These are phyloP conservation scores for Protea cynaroides DNA, from an alignment of 164 flowering plant species.

Conservation along the genomic window DNA sequence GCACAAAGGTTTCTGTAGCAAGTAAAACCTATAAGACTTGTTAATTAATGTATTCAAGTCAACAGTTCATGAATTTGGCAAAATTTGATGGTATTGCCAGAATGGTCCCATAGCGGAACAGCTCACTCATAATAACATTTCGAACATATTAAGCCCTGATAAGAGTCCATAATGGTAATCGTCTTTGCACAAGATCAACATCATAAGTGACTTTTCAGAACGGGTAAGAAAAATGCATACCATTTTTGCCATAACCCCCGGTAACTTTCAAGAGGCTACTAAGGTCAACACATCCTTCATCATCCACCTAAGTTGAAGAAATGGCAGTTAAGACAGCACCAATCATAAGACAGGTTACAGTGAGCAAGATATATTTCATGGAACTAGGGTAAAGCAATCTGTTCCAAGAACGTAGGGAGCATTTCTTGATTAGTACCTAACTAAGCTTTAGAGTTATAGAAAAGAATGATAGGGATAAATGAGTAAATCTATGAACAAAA, in stretches of 20 bases:
- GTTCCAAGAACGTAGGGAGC: too few species aligned
- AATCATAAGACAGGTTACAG: background rate
- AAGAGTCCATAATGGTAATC: background rate
- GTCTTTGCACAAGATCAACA: background rate
- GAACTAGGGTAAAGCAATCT: background rate
- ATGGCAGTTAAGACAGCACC: background rate
- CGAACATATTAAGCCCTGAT: background rate
- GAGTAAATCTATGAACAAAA: too few species aligned
- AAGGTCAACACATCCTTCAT: constrained; percentile 50
- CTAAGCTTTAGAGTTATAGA: too few species aligned
- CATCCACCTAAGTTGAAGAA: constrained; percentile 40
- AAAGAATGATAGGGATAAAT: too few species aligned
- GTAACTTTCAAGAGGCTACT: constrained; percentile 53
- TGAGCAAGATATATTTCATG: background rate
- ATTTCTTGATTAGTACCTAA: too few species aligned
- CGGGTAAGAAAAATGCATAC: constrained; percentile 23
- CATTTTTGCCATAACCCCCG: constrained; percentile 42
- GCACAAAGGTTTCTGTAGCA: too few species aligned
- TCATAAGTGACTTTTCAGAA: background rate
- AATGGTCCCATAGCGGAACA: too few species aligned
- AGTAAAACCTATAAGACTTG: too few species aligned
- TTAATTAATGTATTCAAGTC: too few species aligned
- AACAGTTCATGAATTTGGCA: too few species aligned
- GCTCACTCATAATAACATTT: too few species aligned
- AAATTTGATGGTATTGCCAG: too few species aligned